Percentiles rank a stretch among this genome's conserved stretches.
phyloP scores from a whole-genome alignment of 1,284 basidiomycete genomes.

The Tetrapyrgos nigripes region DNA sequence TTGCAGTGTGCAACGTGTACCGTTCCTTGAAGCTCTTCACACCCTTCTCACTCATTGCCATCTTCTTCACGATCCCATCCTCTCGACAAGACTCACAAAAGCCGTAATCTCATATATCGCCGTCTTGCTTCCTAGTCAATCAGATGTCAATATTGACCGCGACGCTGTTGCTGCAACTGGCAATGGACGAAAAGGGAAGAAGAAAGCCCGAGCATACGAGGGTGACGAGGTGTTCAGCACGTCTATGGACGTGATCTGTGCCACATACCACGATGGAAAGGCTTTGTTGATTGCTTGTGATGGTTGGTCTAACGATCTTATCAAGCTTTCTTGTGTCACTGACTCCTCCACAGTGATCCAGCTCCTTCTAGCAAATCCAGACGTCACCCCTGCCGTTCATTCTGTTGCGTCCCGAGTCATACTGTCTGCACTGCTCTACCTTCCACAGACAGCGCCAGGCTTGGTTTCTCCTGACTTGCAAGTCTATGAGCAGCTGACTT shows the following conservation, averaged over 20 bases:
- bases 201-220: conserved; percentile 76
- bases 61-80: conserved; percentile 52
- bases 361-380: conserved; percentile 52
- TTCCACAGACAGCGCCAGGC: conserved; percentile 63
- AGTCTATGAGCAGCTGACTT: conserved; percentile 51
- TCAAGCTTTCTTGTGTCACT: conserved; percentile 13
- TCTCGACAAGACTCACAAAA: conserved; percentile 62
- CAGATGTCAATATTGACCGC: conserved; percentile 31
- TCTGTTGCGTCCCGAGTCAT: conserved; percentile 66
- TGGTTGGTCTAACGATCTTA: conserved; percentile 47
- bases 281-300: conserved; percentile 65
- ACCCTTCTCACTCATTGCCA: conserved; percentile 52
- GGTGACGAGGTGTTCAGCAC: conserved; percentile 79
- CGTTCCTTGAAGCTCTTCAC: conserved; percentile 51
- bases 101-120: conserved; percentile 58
- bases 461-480: conserved; percentile 59
- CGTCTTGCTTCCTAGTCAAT: conserved; percentile 51
- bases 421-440: conserved; percentile 58
- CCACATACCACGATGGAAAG: conserved; percentile 56
- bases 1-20: conserved; percentile 48
- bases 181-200: conserved; percentile 71
- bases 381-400: conserved; percentile 57
- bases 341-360: conserved; percentile 49
- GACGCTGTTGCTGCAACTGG: conserved; percentile 25
- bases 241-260: conserved; percentile 54